A percentile compares a stretch with the other conserved stretches of the same genome.
Conservation (phyloP, 495 filamentous ascomycete species). For the Podospora anserina region DNA sequence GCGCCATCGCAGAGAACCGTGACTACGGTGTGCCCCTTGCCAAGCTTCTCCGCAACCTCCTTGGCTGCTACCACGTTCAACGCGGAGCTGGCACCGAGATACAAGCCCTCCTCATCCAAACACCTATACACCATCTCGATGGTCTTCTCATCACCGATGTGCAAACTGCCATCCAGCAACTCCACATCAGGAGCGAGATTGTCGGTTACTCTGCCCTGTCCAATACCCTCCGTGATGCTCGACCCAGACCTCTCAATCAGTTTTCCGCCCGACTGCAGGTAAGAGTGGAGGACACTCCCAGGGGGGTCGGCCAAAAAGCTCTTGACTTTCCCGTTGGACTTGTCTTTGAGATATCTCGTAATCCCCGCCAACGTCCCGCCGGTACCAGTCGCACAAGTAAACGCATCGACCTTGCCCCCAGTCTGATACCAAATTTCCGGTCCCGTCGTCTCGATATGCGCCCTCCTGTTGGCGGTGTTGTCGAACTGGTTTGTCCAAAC, state of each 20-base stretch:
- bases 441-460: conserved; percentile 94
- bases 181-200: conserved; percentile 84
- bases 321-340: conserved; percentile 77
- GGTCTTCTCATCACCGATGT: conserved; percentile 86
- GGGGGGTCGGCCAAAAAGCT: conserved; percentile 90
- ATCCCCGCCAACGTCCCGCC: conserved; percentile 87
- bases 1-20: conserved; percentile 94
- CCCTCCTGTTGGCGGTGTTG: conserved; percentile 87
- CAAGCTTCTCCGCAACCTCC: conserved; percentile 87
- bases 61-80: conserved; percentile 94
- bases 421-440: conserved; percentile 98
- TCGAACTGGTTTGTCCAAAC: conserved; percentile 99
- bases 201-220: conserved; percentile 93
- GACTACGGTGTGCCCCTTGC: conserved; percentile 85
- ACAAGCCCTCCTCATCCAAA: conserved; percentile 93
- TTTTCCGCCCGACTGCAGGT: conserved; percentile 81
- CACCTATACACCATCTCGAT: conserved; percentile 98
- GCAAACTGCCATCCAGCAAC: conserved; percentile 79
- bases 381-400: conserved; percentile 93
- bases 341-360: conserved; percentile 84
- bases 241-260: conserved; percentile 76
- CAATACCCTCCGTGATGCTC: conserved; percentile 96
- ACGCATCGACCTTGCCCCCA: conserved; percentile 79
- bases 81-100: conserved; percentile 88
- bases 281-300: conserved; percentile 86